Conservation (phyloP, 2,329 filamentous ascomycete species). For the Mycosphaerella sp. region DNA sequence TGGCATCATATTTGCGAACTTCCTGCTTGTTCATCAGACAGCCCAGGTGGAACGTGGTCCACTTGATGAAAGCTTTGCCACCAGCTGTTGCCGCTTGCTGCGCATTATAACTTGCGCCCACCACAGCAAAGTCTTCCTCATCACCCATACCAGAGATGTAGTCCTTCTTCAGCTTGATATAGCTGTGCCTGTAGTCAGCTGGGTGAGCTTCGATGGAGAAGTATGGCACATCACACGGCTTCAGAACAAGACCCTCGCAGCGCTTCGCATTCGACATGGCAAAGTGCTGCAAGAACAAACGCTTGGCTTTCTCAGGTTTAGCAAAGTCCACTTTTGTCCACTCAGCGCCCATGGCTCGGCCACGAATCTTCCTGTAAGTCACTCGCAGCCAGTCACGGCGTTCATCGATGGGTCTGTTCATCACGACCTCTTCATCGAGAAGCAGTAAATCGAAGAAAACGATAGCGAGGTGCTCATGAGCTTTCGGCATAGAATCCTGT, state of each 20-base stretch:
- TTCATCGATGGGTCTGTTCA: slow-evolving; percentile 52
- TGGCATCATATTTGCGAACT: slow-evolving; percentile 46
- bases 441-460: slow-evolving; percentile 57
- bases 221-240: slow-evolving; percentile 69
- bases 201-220: slow-evolving; percentile 42
- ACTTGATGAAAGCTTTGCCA: slow-evolving; percentile 46
- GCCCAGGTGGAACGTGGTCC: slow-evolving; percentile 76
- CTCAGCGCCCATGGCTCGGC: slow-evolving; percentile 61
- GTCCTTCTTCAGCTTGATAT: slow-evolving; percentile 84
- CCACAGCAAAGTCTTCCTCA: slow-evolving; percentile 71
- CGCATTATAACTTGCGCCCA: slow-evolving; percentile 68
- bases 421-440: slow-evolving; percentile 49
- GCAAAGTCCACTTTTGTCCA: slow-evolving; percentile 64
- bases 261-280: slow-evolving; percentile 58
- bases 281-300: slow-evolving; percentile 58
- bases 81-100: slow-evolving; percentile 53
- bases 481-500: slow-evolving; percentile 57
- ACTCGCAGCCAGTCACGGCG: slow-evolving; percentile 55
- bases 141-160: slow-evolving; percentile 67
- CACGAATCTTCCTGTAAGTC: slow-evolving; percentile 51
- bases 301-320: slow-evolving; percentile 40
- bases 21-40: slow-evolving; percentile 65
- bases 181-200: slow-evolving; percentile 20
- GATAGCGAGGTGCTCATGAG: slow-evolving; percentile 54
- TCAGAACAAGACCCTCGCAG: slow-evolving; percentile 75